Evolutionary conservation across 495 filamentous ascomycete genomes (phyloP), one percentile per base, ranked within the genome.

Genomic region (Aspergillus egyptiacus): DNA sequence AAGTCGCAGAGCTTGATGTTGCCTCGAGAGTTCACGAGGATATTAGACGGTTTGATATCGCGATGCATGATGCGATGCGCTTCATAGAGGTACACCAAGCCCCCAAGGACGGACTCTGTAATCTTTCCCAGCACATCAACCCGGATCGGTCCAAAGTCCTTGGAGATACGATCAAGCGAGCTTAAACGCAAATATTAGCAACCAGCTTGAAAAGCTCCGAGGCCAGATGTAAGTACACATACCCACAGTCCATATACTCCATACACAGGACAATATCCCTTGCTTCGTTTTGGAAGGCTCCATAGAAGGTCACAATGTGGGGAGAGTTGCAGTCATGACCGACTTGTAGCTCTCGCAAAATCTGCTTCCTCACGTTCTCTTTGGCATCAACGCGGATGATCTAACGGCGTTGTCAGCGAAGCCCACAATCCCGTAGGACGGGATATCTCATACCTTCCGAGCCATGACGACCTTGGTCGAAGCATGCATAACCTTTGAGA

Each of bases 191-290:
- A 20, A 24, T 33, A 23, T 54, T 40, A 46, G 48, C 9, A 22
- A n/a, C 25, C 13, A 22, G n/a, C 14, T 27, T 22, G 8, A 48
- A 31, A 41, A 25, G 13, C 14, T 2, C 11, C 41, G 3, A 4
- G 10, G 14, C 22, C 35, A 22, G 9, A 6, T 25, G 14, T 11
- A 20, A 37, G 55, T 31, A 11, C 14, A 69, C 82, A 65, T 79
- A 98, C 93, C 94, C 94, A 68, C 89, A 88, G 73, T 98, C 93
- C 90, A 95, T 95, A 61, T 98, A 96, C 65, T 98, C 93, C 93
- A 98, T 98, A 64, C 93, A 98, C 85, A 98, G 85, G 51, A 96
- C 89, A 51, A 98, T 94, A 70, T 97, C 93, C 54, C 93, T 86
- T 36, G 84, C 85, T 56, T 96, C 89, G 58, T 95, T 96, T 49